Conservation (phyloP, 1,284 basidiomycete species). For the Puccinia novopanici region DNA sequence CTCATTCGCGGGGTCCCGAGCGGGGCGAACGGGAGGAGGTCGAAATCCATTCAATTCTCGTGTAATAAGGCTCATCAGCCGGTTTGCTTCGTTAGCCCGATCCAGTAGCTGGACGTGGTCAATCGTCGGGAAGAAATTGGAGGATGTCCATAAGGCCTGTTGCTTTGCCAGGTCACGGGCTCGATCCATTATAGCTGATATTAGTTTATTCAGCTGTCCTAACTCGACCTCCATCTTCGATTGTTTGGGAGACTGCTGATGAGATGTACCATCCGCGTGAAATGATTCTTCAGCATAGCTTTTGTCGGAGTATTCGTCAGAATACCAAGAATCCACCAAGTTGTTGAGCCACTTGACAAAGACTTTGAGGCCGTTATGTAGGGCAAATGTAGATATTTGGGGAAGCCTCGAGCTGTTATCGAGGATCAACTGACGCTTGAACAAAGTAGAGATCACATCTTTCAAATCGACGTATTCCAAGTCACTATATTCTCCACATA, state of each 20-base stretch:
- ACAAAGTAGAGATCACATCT: conserved; percentile 63
- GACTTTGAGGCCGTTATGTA: conserved; percentile 51
- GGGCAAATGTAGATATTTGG: conserved; percentile 23
- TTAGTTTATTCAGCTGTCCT: conserved; percentile 26
- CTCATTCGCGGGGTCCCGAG: conserved; percentile 2
- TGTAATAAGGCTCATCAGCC: conserved; percentile 20
- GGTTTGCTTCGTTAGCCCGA: conserved; percentile 34
- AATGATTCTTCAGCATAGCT: conserved; percentile 15
- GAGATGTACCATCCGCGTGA: neutral
- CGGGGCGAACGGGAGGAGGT: conserved; percentile 21
- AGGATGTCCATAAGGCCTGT: neutral
- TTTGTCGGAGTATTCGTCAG: neutral
- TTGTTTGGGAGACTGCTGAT: conserved; percentile 1
- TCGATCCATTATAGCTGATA: conserved; percentile 34
- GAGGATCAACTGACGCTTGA: conserved; percentile 56
- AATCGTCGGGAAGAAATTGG: conserved; percentile 29
- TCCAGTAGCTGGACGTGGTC: conserved; percentile 35
- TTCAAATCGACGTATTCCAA: conserved; percentile 54
- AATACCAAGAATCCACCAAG: conserved; percentile 23
- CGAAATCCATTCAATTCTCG: conserved; percentile 29
- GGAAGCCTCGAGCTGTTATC: conserved; percentile 20
- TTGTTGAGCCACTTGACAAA: conserved; percentile 50
- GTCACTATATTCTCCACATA: conserved; percentile 86
- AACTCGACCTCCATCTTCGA: conserved; percentile 6
- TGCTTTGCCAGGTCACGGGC: neutral